These are phyloP conservation scores for Oleoguttula mirabilis DNA, from an alignment of 495 filamentous ascomycete genomes.

Conservation along the genomic window DNA sequence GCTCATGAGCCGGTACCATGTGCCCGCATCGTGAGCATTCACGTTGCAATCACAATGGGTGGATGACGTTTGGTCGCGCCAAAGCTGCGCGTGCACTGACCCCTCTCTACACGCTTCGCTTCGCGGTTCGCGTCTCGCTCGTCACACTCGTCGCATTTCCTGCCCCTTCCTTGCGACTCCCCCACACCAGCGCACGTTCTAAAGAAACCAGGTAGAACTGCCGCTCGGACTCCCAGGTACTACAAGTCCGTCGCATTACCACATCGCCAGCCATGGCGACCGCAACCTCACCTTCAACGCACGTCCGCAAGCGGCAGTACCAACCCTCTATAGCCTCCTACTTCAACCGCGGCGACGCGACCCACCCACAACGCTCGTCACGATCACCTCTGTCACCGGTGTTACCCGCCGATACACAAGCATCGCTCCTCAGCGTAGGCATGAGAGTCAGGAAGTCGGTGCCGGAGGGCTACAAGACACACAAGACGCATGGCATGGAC, in stretches of 20 bases:
- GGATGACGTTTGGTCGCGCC: background rate
- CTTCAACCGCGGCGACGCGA: conserved; percentile 23
- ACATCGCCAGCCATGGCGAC: background rate
- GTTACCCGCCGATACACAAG: conserved; percentile 47
- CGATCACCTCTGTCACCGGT: conserved; percentile 26
- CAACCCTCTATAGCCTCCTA: conserved; percentile 35
- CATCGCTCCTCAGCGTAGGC: conserved; percentile 72
- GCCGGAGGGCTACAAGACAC: conserved; percentile 82
- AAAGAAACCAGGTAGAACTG: no score
- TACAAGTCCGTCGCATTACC: no score
- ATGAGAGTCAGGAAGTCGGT: conserved; percentile 89
- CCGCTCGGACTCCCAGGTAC: no score
- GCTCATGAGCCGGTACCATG: no score
- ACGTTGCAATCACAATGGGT: background rate
- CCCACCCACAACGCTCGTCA: conserved; percentile 8
- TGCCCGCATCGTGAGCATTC: background rate
- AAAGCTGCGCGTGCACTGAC: background rate
- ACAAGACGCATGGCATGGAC: conserved; percentile 24
- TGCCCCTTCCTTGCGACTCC: no score
- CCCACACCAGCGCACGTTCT: background rate
- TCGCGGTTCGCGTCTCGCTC: background rate
- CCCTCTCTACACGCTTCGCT: background rate
- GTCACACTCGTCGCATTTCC: no score
- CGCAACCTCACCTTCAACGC: background rate
- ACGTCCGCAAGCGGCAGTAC: conserved; percentile 32